Conservation (phyloP, 2,329 filamentous ascomycete genomes). For the Hymenoscyphus infarciens region DNA sequence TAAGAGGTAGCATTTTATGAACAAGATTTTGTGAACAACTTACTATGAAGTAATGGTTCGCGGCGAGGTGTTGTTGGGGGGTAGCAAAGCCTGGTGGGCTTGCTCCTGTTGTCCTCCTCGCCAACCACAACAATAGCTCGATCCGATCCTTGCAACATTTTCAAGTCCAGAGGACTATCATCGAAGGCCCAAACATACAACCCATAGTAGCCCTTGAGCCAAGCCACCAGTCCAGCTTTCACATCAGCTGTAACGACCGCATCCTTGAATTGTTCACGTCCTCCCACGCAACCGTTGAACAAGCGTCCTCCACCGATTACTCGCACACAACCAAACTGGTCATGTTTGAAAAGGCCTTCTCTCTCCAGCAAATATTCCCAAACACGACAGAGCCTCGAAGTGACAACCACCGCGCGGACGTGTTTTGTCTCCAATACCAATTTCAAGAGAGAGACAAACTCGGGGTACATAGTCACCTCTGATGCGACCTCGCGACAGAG, state of each 20-base stretch:
- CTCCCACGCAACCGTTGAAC: conserved; percentile 38
- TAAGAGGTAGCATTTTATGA: too few relatives aligned
- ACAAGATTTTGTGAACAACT: too few relatives aligned
- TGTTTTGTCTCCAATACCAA: background rate
- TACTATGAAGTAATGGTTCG: too few relatives aligned
- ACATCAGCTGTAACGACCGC: conserved; percentile 48
- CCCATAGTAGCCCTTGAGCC: conserved; percentile 36
- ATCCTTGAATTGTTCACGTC: conserved; percentile 31
- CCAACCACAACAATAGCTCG: conserved; percentile 54
- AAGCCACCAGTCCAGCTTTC: conserved; percentile 47
- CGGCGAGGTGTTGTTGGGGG: conserved; percentile 39
- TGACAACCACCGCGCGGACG: background rate
- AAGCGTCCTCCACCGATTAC: background rate
- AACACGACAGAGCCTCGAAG: background rate
- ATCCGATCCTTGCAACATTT: conserved; percentile 53
- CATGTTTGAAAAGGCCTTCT: background rate
- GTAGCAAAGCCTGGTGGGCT: conserved; percentile 48
- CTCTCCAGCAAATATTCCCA: background rate
- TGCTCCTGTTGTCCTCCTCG: conserved; percentile 44
- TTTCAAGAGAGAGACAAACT: conserved; percentile 1
- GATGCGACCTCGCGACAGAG: background rate
- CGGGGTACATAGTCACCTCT: background rate
- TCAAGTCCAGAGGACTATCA: conserved; percentile 56
- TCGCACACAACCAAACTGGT: background rate
- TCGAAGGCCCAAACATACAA: conserved; percentile 54